Evolutionary conservation across 2,329 filamentous ascomycete genomes (phyloP), one percentile per base, ranked within the genome.

Genomic region (Penicillium griseofulvum): DNA sequence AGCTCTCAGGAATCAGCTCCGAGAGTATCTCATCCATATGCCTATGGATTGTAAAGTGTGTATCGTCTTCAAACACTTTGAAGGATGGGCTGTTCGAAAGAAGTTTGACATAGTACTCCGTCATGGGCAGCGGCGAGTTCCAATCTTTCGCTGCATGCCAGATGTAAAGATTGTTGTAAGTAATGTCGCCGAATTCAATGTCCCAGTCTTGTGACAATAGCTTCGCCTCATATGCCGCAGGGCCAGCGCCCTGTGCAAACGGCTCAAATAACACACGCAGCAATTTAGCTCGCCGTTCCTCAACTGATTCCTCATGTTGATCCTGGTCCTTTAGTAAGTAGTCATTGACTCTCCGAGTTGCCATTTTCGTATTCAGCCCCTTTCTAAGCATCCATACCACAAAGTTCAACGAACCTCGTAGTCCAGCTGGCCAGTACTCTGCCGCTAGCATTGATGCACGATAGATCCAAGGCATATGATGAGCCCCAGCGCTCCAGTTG

Each of bases 51-150:
- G 50, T 58, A 31, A 57, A 59, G 10, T 59, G 52, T 6, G 55
- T 58, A 22, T 74, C 70, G 1, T 66, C 65, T 14, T 67, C 63
- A 37, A 68, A 73, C 56, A 75, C 74, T 2, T 60, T 58, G 10
- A 77, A 56, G 3, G 57, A 42, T n/a, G 47, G 57, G 5, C 63
- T 63, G 33, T 75, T 62, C 2, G 71, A 73, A 29, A 79, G 45
- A 12, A 62, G 61, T 26, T 73, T 0, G 71, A 70, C 65, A 77
- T 68, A 48, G 17, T 71, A 75, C n/a, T 71, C 65, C 5, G 74
- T 65, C 28, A 76, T 64, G n/a, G 61, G 54, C 4, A 74, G 57
- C 29, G 37, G 71, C 4, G 55, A 66, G 57, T 61, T 75, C 31
- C 19, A 66, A 55, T 59, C 69, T 45, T 53, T 68, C 26, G 42